Base-by-base conservation (phyloP, 805 yeast species). In the Ogataea henricii region DNA sequence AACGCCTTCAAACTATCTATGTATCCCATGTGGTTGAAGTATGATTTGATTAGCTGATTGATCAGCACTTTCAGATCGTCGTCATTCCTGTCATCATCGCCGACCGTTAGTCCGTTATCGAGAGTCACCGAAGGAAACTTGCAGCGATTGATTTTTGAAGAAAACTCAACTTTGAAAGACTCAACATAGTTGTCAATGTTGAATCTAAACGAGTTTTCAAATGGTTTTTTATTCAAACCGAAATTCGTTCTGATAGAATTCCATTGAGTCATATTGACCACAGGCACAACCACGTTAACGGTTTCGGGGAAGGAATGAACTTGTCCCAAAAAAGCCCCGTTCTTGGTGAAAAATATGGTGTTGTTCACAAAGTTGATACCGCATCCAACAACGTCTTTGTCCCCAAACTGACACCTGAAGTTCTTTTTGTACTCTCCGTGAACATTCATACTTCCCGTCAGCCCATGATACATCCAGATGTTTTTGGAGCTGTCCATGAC, bases 321-420 rank as follows among this genome's bases (percentile, higher is more conserved):
- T 32, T 72, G 69, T 0, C 85, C 86, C 37, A 81, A 60, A 33
- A 65, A 69, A 3, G 87, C 74, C 1, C 97, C 97, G 66, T 91
- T 90, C 62, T 87, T 84, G 0, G 97, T 90, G 54, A 81, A 80
- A 57, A 90, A 91, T 2, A 89, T 74, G 0, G 82, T 68, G 35
- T 79, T 76, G 34, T 78, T 79, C 13, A 77, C 70, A 56, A 79
- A 85, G 68, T 90, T 85, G 20, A 89, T 75, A 4, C 97, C 97
- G 65, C 91, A 85, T 0, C 97, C 97, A 52, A 91, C 75, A 2
- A 78, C 71, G 64, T 89, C 96, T 18, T 76, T 76, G 29, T 68
- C 60, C 0, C 82, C 79, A 62, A 77, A 83, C 25, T 62, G 67
- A 34, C 76, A 73, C 1, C 26, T 25, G 6, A 39, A 26, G 23